phyloP scores from a whole-genome alignment of 257 asterid species.

The Osmanthus fragrans region DNA sequence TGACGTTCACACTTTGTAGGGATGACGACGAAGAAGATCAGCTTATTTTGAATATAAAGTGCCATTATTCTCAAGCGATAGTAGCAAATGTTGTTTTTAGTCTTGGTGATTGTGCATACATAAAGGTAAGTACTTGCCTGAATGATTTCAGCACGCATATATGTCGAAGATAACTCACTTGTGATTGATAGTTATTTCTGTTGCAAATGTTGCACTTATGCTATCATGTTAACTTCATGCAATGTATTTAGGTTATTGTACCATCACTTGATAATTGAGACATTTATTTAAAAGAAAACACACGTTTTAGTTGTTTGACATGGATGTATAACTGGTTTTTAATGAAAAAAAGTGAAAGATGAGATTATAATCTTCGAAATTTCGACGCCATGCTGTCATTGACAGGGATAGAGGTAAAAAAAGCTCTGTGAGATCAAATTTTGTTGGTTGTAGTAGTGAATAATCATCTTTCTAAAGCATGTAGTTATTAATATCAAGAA shows the following conservation, averaged over 20 bases:
- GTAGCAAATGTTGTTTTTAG: conserved; percentile 29
- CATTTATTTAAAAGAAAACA: neutral
- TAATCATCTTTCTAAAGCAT: neutral
- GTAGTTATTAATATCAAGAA: neutral
- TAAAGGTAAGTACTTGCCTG: conserved; percentile 37
- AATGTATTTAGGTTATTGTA: neutral
- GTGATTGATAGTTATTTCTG: neutral
- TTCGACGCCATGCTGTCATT: neutral
- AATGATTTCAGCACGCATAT: neutral
- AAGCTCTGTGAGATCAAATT: neutral
- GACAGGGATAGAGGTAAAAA: neutral
- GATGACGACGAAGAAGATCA: conserved; percentile 31
- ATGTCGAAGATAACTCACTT: neutral
- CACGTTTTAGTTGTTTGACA: neutral
- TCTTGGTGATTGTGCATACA: conserved; percentile 52
- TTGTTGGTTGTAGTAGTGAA: neutral
- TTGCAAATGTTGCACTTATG: neutral
- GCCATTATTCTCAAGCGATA: conserved; percentile 51
- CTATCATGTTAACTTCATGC: neutral
- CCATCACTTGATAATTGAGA: neutral
- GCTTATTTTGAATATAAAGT: conserved; percentile 41
- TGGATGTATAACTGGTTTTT: neutral
- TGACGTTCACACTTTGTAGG: conserved; percentile 26
- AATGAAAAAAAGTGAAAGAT: neutral
- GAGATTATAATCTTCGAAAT: neutral